phyloP scores from a whole-genome alignment of 2,329 filamentous ascomycete species.

The Epichloe baconii region DNA sequence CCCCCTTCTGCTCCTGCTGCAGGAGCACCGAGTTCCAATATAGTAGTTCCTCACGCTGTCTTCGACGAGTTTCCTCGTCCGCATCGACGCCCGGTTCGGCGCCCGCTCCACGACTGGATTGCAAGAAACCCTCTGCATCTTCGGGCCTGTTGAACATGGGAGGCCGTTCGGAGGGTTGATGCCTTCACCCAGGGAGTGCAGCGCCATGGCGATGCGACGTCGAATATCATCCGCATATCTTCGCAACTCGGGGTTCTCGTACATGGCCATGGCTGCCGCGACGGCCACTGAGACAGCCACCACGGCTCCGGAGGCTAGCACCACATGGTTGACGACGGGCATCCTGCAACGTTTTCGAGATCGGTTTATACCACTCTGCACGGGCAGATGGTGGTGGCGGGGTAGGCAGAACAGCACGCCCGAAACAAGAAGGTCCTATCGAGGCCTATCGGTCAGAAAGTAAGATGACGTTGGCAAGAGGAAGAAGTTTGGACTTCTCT shows the following conservation, averaged over 20 bases:
- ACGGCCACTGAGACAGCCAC: constrained; percentile 45
- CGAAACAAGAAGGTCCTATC: not conserved
- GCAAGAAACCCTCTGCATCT: constrained; percentile 50
- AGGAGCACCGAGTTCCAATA: constrained; percentile 50
- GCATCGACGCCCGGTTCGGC: constrained; percentile 41
- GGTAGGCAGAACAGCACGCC: not conserved
- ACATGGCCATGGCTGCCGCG: constrained; percentile 45
- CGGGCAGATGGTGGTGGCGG: not conserved
- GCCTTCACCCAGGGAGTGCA: constrained; percentile 45
- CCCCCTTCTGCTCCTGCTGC: constrained; percentile 34
- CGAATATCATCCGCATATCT: constrained; percentile 49
- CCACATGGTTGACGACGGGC: constrained; percentile 41
- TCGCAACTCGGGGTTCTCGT: constrained; percentile 51
- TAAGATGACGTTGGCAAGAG: not conserved
- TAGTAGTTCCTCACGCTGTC: constrained; percentile 51
- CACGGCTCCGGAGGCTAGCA: constrained; percentile 42
- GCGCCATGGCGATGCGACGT: constrained; percentile 45
- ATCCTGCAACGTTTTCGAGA: constrained; percentile 19
- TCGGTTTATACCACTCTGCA: not conserved
- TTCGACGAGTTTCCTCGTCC: constrained; percentile 46
- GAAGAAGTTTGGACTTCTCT: not conserved
- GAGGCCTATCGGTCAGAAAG: not conserved
- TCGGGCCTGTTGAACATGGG: constrained; percentile 53
- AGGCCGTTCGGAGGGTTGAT: constrained; percentile 35
- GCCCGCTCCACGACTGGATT: constrained; percentile 31